Evolutionary conservation across 2,329 filamentous ascomycete genomes (phyloP).

Genomic region (Phialophora macrospora): DNA sequence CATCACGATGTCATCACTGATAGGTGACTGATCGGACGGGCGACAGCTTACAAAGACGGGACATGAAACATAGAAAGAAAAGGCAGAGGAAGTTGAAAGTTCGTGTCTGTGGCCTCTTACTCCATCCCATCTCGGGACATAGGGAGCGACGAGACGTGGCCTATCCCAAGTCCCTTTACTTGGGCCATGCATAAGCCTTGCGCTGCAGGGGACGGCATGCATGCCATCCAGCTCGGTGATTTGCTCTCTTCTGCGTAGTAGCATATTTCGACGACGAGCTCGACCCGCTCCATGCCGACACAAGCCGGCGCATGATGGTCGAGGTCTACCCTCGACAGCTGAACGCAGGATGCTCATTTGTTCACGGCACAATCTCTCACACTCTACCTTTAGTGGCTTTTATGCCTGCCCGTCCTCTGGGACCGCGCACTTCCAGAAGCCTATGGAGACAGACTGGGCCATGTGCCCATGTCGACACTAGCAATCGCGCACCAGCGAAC

Average conservation of each 20-base stretch:
- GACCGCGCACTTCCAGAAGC: neutral
- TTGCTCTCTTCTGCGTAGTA: neutral
- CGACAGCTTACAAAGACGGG: too few relatives aligned
- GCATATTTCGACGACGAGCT: too few relatives aligned
- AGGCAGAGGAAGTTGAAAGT: neutral
- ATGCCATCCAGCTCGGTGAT: neutral
- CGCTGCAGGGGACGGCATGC: neutral
- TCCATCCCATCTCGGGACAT: neutral
- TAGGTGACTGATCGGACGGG: neutral
- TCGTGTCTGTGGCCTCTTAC: too few relatives aligned
- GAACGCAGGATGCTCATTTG: neutral
- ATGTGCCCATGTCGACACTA: neutral
- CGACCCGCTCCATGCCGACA: neutral
- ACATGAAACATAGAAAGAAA: neutral
- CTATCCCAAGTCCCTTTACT: neutral
- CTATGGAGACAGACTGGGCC: neutral
- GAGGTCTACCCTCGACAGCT: neutral
- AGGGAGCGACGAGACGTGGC: too few relatives aligned
- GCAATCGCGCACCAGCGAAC: neutral
- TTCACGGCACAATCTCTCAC: too few relatives aligned
- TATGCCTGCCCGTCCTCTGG: neutral
- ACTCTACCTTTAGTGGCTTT: neutral
- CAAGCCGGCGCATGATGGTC: neutral
- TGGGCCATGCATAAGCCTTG: neutral
- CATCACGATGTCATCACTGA: too few relatives aligned